A percentile compares a stretch with the other conserved stretches of the same genome.
phyloP scores from a whole-genome alignment of 108 stramenopile species.

The Discostella pseudostelligera region DNA sequence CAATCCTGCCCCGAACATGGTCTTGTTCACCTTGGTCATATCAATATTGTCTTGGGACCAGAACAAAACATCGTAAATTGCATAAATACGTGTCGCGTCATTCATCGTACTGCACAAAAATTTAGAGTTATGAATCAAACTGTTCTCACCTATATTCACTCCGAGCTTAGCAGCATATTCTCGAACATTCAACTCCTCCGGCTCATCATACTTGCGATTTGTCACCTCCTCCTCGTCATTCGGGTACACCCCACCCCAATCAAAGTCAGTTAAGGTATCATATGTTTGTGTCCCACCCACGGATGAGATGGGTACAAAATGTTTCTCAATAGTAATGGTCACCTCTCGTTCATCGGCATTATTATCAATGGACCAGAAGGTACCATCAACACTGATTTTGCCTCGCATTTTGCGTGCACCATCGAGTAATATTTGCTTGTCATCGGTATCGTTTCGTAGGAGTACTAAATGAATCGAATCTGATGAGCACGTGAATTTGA shows the following conservation, averaged over 20 bases:
- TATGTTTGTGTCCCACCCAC: constrained; percentile 27
- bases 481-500: constrained; percentile 57
- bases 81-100: too few species aligned
- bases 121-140: too few species aligned
- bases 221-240: constrained; percentile 75
- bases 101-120: too few species aligned
- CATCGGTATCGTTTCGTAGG: constrained; percentile 3
- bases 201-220: constrained; percentile 64
- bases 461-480: constrained; percentile 54
- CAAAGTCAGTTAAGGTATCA: constrained; percentile 62
- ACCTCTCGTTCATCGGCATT: constrained; percentile 43
- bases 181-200: constrained; percentile 74
- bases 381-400: constrained; percentile 68
- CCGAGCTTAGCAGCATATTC: constrained; percentile 81
- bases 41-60: constrained; percentile 62
- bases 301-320: constrained; percentile 26
- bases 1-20: constrained; percentile 77
- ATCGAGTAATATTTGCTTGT: constrained; percentile 52
- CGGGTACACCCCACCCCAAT: constrained; percentile 80
- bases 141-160: constrained; percentile 75
- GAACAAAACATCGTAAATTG: too few species aligned
- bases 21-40: constrained; percentile 83
- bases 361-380: constrained; percentile 69
- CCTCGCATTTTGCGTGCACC: constrained; percentile 64
- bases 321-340: constrained; percentile 73